Conservation (phyloP, 371 early-diverging fungal genomes). For the Mucor circinelloides region DNA sequence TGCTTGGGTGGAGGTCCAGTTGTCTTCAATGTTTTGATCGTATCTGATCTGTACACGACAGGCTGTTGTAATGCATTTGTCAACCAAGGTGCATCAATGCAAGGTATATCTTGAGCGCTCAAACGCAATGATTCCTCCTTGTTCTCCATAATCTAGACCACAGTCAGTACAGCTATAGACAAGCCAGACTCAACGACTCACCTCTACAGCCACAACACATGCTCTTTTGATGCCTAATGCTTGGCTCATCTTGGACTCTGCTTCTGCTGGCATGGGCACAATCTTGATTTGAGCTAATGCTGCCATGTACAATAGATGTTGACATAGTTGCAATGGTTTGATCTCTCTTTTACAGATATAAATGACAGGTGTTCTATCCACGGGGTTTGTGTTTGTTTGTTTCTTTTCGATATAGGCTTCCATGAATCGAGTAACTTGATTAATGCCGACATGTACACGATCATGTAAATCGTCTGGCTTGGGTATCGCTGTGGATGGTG, state of each 20-base stretch:
- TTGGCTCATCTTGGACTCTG: constrained; percentile 25
- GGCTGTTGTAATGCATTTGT: neutral
- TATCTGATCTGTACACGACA: constrained; percentile 11
- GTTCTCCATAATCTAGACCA: constrained; percentile 9
- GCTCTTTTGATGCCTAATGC: constrained; percentile 28
- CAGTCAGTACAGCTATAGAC: neutral
- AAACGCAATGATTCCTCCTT: constrained; percentile 34
- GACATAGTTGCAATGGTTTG: constrained; percentile 34
- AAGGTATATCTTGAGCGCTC: constrained; percentile 21
- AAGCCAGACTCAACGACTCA: neutral
- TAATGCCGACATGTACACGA: constrained; percentile 35
- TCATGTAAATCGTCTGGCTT: constrained; percentile 28
- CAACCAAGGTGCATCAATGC: constrained; percentile 37
- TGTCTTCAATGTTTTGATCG: constrained; percentile 33
- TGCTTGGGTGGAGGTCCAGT: constrained; percentile 26
- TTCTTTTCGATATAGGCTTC: constrained; percentile 24
- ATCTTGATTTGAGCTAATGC: constrained; percentile 32
- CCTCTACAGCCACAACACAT: constrained; percentile 25
- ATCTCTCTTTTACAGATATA: constrained; percentile 47
- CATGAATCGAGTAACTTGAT: constrained; percentile 32
- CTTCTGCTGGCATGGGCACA: constrained; percentile 29
- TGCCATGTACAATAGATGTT: constrained; percentile 39
- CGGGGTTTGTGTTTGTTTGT: neutral
- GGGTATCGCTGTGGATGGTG: neutral
- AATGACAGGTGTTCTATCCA: constrained; percentile 11